These are phyloP conservation scores for Pseudotulostoma volvatum DNA, from an alignment of 495 filamentous ascomycete species.

Conservation along the genomic window DNA sequence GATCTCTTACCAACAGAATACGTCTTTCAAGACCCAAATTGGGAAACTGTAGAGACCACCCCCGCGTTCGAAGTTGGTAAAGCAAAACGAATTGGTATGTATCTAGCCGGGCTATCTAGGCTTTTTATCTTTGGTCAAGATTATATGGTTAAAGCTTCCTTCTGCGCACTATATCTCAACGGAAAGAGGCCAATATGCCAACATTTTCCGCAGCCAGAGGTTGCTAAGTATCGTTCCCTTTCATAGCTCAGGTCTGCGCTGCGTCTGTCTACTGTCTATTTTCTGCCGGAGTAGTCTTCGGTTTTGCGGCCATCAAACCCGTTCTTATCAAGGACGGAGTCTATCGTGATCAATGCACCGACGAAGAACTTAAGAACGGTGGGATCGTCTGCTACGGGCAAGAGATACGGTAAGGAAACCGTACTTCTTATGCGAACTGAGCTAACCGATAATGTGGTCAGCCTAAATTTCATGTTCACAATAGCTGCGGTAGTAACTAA, in stretches of 20 bases:
- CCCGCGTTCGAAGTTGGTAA: conserved; percentile 54
- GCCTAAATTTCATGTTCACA: conserved; percentile 86
- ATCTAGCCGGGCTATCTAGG: background rate
- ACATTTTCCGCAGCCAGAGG: no score
- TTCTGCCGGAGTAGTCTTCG: conserved; percentile 62
- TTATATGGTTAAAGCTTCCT: no score
- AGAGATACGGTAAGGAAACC: conserved; percentile 45
- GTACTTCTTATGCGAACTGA: background rate
- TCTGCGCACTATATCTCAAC: no score
- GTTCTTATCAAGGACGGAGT: conserved; percentile 62
- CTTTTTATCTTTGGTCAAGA: conserved; percentile 1
- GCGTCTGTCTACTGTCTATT: conserved; percentile 72
- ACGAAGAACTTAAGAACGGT: conserved; percentile 39
- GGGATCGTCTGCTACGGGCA: conserved; percentile 54
- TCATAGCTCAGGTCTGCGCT: conserved; percentile 28
- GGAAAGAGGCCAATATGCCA: no score
- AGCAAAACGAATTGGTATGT: conserved; percentile 46
- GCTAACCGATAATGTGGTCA: conserved; percentile 7
- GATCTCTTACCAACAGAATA: background rate
- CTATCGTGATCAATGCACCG: conserved; percentile 47
- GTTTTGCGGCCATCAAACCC: conserved; percentile 60
- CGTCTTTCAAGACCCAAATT: conserved; percentile 5
- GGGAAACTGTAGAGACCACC: conserved; percentile 27
- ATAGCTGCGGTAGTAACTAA: conserved; percentile 76
- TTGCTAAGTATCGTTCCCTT: no score